Base-by-base conservation (phyloP, 1,284 basidiomycete species). In the Naganishia liquefaciens region DNA sequence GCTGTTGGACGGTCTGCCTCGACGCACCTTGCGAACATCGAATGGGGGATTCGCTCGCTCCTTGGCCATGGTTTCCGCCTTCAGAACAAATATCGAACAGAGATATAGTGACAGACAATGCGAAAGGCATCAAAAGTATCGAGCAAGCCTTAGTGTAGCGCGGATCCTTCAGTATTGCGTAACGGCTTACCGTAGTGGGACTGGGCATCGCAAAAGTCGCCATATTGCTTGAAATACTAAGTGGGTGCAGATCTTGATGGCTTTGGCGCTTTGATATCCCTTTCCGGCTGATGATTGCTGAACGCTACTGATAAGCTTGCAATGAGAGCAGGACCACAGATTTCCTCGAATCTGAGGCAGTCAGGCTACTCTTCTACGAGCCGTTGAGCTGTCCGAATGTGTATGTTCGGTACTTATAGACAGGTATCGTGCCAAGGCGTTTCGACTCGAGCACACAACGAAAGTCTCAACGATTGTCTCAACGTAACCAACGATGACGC, bases 1-100 rank as follows among this genome's bases (percentile, higher is more conserved):
- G 11, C 33, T 37, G 5, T 23, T 7, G 3, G 23, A 46, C 46
- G 25, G 39, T 17, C 40, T 6, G 33, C 10, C 13, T 15, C 27
- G 17, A 58, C 75, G 17, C 62, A 76, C 74, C 58, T 80, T 76
- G 37, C 81, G 77, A 52, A 82, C 74, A 66, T 81, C 79, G 73
- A 83, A 83, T 11, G 81, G 80, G 21, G 81, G 80, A 70, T 82
- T 81, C 33, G 74, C 76, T 33, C 82, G 75, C 73, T 83, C 82
- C 71, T 68, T 71, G n/a, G 75, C 71, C 57, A 79, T 65, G 51
- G 77, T 79, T 70, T 78, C 78, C 70, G 76, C 74, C 77, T 79
- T 64, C 17, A 21, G 25, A 44, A n/a, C 1, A 23, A 28, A 40
- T 37, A 37, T 37, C n/a, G n/a, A n/a, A 37, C 33, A 9, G 33